These are phyloP conservation scores for Parsonsia alboflavescens DNA, from an alignment of 257 asterid genomes.

Conservation along the genomic window DNA sequence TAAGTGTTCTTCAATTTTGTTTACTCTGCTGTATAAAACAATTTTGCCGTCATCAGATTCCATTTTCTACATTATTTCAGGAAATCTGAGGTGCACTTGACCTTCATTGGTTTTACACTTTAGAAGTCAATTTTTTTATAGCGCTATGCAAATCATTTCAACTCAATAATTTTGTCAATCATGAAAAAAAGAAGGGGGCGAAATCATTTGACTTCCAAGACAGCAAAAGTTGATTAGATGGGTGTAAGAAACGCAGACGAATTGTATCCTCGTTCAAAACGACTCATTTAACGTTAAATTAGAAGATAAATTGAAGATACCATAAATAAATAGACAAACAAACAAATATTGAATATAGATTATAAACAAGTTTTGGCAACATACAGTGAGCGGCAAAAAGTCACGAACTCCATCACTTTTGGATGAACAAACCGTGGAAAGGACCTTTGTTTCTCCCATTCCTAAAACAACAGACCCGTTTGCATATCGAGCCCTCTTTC, in stretches of 20 bases:
- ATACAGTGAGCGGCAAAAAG: slow-evolving; percentile 89
- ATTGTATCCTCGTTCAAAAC: background rate
- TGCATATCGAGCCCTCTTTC: slow-evolving; percentile 85
- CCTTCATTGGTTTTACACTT: background rate
- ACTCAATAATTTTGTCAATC: background rate
- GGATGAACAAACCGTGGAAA: slow-evolving; percentile 76
- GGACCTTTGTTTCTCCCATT: slow-evolving; percentile 89
- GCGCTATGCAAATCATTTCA: background rate
- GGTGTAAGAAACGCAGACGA: background rate
- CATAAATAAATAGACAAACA: no score
- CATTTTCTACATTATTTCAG: background rate
- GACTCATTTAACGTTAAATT: background rate
- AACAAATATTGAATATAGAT: background rate
- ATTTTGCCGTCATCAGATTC: background rate
- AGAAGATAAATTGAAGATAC: background rate
- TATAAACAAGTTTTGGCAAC: slow-evolving; percentile 3
- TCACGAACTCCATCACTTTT: slow-evolving; percentile 73
- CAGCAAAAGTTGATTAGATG: background rate
- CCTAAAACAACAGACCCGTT: slow-evolving; percentile 79
- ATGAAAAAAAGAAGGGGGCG: no score
- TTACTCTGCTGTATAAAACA: background rate
- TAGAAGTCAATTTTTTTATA: background rate
- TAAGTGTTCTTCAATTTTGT: background rate
- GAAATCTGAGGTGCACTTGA: background rate
- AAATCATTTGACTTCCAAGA: background rate